phyloP scores from a whole-genome alignment of 345 rosid genomes.

The Eucalyptus erythrocorys region DNA sequence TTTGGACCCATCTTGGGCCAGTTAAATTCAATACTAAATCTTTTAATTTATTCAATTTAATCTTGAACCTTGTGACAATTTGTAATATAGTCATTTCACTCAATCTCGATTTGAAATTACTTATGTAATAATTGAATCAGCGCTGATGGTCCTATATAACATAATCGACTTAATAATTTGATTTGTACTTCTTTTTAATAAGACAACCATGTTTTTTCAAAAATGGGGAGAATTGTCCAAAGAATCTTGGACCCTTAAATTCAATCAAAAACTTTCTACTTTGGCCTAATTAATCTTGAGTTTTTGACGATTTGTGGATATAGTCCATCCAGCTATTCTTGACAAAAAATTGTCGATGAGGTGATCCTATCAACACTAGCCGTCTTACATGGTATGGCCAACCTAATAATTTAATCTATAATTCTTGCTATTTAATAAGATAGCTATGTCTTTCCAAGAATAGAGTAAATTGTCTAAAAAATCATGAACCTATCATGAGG shows the following conservation, averaged over 20 bases:
- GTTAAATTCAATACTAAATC: accelerated
- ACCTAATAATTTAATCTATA: too few relatives aligned
- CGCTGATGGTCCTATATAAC: accelerated
- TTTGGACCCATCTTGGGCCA: accelerated
- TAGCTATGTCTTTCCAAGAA: accelerated
- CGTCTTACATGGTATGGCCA: accelerated
- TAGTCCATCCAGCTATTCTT: accelerated
- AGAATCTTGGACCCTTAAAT: too few relatives aligned
- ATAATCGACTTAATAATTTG: accelerated
- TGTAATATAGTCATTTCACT: accelerated
- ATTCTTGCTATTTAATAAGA: too few relatives aligned
- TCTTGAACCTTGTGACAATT: accelerated
- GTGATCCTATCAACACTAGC: too few relatives aligned
- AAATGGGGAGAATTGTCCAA: accelerated
- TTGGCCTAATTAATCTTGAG: accelerated
- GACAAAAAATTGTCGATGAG: too few relatives aligned
- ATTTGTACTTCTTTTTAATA: too few relatives aligned
- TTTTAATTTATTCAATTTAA: background rate
- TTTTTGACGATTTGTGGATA: too few relatives aligned
- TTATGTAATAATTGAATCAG: accelerated
- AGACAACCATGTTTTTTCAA: too few relatives aligned
- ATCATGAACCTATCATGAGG: too few relatives aligned
- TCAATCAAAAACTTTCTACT: too few relatives aligned
- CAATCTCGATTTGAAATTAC: accelerated
- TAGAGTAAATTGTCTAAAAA: too few relatives aligned